Evolutionary conservation across 2,329 filamentous ascomycete genomes (phyloP).

Genomic region (Talaromyces islandicus): DNA sequence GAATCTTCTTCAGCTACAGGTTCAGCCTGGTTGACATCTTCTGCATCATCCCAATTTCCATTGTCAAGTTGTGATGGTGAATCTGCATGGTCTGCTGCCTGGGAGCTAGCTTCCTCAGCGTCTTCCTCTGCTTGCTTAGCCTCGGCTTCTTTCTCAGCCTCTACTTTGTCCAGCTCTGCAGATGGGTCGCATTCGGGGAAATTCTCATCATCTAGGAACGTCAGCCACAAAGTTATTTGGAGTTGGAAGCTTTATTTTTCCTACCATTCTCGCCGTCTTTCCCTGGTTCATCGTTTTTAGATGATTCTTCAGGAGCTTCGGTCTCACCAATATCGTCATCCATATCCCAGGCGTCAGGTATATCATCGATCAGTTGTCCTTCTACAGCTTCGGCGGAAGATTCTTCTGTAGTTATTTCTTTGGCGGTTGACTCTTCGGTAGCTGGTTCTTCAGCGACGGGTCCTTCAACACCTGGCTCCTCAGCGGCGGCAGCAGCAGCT

Average conservation of each 20-base stretch:
- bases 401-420: conserved; percentile 14
- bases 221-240: conserved; percentile 18
- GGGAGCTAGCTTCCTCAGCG: conserved; percentile 21
- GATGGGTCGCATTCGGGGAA: conserved; percentile 28
- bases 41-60: conserved; percentile 7
- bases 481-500: conserved; percentile 3
- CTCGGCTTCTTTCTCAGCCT: conserved; percentile 28
- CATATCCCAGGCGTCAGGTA: conserved; percentile 6
- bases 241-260: conserved; percentile 13
- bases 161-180: conserved; percentile 24
- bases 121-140: conserved; percentile 27
- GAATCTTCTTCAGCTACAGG: neutral
- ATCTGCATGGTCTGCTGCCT: conserved; percentile 6
- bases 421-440: conserved; percentile 8
- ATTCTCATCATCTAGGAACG: conserved; percentile 22
- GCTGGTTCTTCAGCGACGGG: conserved; percentile 12
- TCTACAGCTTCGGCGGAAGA: conserved; percentile 6
- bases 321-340: conserved; percentile 1
- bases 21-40: conserved; percentile 3
- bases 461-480: conserved; percentile 14
- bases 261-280: conserved; percentile 9
- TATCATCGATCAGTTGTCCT: conserved; percentile 6
- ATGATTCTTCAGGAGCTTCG: conserved; percentile 8
- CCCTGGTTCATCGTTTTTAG: neutral
- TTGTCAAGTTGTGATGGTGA: conserved; percentile 1